Evolutionary conservation across 495 filamentous ascomycete genomes (phyloP), one percentile per base, ranked within the genome.

Genomic region (Aspergillus homomorphus): DNA sequence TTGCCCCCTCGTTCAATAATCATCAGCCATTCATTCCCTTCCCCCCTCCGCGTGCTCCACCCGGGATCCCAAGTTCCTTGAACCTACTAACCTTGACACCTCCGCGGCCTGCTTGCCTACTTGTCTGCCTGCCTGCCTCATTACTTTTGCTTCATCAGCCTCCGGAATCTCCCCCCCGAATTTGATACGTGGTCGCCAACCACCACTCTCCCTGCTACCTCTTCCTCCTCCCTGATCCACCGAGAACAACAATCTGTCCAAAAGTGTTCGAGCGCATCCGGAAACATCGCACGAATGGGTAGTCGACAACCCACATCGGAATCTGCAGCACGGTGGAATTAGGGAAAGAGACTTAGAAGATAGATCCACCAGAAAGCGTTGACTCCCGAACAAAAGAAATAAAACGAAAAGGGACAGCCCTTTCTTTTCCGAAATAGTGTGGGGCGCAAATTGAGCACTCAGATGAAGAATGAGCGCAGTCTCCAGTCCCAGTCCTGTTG

Each of bases 401-500:
- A 3, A 28, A 28, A 28, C 3, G 26, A 28, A 28, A 28, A 28
- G 26, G 4, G 26, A 28, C 9, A 28, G 9, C 26, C 9, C 26
- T 28, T 38, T 38, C 12, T 38, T 5, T 38, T 38, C 6, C 12
- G 33, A 38, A 12, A 2, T 12, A 38, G 33, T 14, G 33, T 38
- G 5, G 33, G 33, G 33, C 7, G 33, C 33, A 38, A 5, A 38
- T 9, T 14, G 15, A 38, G n/a, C 30, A 46, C 51, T 50, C 58
- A 60, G 43, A 67, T 67, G 64, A 67, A 67, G 59, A 58, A 67
- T 67, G 64, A 64, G 48, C 61, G 63, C 63, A 42, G 63, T 55
- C 46, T 41, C 59, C 23, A 50, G 59, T 62, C 56, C 59, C 28
- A 38, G 33, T 38, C 53, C 50, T 54, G 57, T 62, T 57, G 59